Evolutionary conservation across 2,329 filamentous ascomycete genomes (phyloP).

Genomic region (Endoconidiophora laricicola): DNA sequence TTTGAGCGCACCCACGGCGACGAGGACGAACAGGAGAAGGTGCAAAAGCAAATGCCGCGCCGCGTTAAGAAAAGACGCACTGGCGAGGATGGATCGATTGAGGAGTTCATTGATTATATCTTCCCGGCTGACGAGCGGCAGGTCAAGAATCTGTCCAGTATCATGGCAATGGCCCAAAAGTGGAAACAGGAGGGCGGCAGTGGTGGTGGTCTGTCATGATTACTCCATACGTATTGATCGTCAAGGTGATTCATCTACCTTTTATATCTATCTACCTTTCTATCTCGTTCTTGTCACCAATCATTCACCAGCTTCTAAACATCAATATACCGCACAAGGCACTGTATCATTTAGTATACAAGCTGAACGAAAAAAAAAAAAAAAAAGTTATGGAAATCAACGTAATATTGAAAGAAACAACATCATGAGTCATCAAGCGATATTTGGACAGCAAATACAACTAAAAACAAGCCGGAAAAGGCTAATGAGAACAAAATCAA

Average conservation of each 20-base stretch:
- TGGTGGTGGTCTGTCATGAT: not conserved
- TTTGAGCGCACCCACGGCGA: conserved; percentile 81
- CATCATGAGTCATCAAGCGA: not conserved
- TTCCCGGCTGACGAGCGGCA: conserved; percentile 92
- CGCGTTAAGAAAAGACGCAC: conserved; percentile 82
- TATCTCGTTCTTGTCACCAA: not conserved
- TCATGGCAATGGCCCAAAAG: conserved; percentile 70
- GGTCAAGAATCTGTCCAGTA: conserved; percentile 63
- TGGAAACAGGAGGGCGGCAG: conserved; percentile 55
- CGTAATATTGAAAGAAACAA: too few relatives aligned
- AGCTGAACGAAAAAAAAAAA: too few relatives aligned
- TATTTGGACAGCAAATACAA: not conserved
- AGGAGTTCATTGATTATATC: conserved; percentile 94
- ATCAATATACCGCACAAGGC: not conserved
- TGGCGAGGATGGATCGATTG: conserved; percentile 81
- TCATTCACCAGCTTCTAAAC: not conserved
- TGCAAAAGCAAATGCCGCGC: conserved; percentile 87
- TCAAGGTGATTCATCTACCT: not conserved
- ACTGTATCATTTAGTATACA: too few relatives aligned
- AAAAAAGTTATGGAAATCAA: too few relatives aligned
- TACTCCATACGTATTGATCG: not conserved
- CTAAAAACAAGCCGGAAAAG: not conserved
- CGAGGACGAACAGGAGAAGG: conserved; percentile 56
- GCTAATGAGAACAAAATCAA: not conserved
- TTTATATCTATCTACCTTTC: not conserved